phyloP scores from a whole-genome alignment of 2,329 filamentous ascomycete species.

The Ascochyta rabiei region DNA sequence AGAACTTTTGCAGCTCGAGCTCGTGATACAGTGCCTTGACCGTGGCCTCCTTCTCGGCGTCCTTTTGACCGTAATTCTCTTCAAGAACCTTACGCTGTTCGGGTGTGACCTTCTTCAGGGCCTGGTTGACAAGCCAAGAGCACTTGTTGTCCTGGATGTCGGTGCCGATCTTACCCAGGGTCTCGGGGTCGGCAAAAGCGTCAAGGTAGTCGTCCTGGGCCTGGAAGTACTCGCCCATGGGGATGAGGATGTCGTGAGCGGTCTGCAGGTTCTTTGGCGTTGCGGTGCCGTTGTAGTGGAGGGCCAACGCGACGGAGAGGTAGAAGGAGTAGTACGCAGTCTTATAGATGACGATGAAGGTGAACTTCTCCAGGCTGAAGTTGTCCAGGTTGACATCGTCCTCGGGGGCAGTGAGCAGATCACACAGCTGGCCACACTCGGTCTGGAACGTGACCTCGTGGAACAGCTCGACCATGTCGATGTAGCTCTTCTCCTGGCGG shows the following conservation, averaged over 20 bases:
- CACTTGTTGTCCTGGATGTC: conserved; percentile 99
- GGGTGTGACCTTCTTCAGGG: conserved; percentile 76
- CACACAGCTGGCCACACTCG: conserved; percentile 92
- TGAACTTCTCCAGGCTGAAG: conserved; percentile 94
- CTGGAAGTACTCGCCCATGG: conserved; percentile 99
- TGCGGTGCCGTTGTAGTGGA: conserved; percentile 84
- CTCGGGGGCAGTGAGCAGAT: conserved; percentile 94
- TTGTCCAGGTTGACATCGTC: conserved; percentile 91
- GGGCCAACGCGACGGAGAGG: conserved; percentile 88
- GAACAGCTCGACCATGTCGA: conserved; percentile 94
- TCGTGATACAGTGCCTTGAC: conserved; percentile 91
- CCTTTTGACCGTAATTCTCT: conserved; percentile 92
- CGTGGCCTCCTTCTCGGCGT: conserved; percentile 78
- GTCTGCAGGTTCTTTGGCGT: conserved; percentile 88
- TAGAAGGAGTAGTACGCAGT: conserved; percentile 99
- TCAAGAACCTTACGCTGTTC: conserved; percentile 89
- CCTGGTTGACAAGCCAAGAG: conserved; percentile 97
- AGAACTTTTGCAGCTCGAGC: conserved; percentile 80
- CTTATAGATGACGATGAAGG: conserved; percentile 99
- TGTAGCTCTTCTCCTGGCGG: conserved; percentile 81
- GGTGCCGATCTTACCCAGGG: conserved; percentile 98
- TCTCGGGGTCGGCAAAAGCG: conserved; percentile 89
- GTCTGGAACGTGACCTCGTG: conserved; percentile 94
- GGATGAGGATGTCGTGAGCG: conserved; percentile 89
- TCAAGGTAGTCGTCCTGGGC: conserved; percentile 99